These are phyloP conservation scores for Dothideomycetidae sp. DNA, from an alignment of 2,329 filamentous ascomycete genomes.

Conservation along the genomic window DNA sequence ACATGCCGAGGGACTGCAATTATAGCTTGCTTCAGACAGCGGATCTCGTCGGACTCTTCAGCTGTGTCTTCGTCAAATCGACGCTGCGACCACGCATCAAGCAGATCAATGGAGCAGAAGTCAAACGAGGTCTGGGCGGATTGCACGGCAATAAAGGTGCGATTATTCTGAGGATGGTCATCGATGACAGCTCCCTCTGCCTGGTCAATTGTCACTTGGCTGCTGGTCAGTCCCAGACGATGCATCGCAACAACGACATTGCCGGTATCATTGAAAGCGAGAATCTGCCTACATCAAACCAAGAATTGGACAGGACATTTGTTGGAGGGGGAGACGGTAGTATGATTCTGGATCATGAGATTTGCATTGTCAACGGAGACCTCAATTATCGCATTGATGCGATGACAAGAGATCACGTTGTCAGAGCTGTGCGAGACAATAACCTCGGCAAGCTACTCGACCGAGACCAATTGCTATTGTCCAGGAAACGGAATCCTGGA, in stretches of 20 bases:
- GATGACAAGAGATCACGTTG: slow-evolving; percentile 85
- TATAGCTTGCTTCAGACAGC: slow-evolving; percentile 82
- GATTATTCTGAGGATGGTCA: slow-evolving; percentile 74
- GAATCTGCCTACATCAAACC: slow-evolving; percentile 48
- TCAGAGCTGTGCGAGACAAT: slow-evolving; percentile 65
- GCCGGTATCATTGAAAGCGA: slow-evolving; percentile 73
- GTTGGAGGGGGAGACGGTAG: slow-evolving; percentile 86
- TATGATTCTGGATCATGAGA: slow-evolving; percentile 91
- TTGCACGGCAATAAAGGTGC: slow-evolving; percentile 95
- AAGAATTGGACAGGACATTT: slow-evolving; percentile 58
- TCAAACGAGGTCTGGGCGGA: slow-evolving; percentile 93
- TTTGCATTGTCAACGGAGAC: slow-evolving; percentile 93
- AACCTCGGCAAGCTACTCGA: slow-evolving; percentile 81
- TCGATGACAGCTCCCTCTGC: slow-evolving; percentile 89
- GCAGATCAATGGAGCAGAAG: slow-evolving; percentile 63
- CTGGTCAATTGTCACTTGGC: slow-evolving; percentile 97
- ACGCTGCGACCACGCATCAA: slow-evolving; percentile 61
- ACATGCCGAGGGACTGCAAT: slow-evolving; percentile 58
- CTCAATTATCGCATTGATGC: slow-evolving; percentile 97
- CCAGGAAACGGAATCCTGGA: slow-evolving; percentile 73
- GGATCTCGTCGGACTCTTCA: slow-evolving; percentile 86
- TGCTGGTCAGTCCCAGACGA: slow-evolving; percentile 80
- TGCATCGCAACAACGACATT: slow-evolving; percentile 82
- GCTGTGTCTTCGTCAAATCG: slow-evolving; percentile 84
- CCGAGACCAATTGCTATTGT: slow-evolving; percentile 82